Conservation (phyloP, 345 rosid species). For the Excoecaria agallocha region DNA sequence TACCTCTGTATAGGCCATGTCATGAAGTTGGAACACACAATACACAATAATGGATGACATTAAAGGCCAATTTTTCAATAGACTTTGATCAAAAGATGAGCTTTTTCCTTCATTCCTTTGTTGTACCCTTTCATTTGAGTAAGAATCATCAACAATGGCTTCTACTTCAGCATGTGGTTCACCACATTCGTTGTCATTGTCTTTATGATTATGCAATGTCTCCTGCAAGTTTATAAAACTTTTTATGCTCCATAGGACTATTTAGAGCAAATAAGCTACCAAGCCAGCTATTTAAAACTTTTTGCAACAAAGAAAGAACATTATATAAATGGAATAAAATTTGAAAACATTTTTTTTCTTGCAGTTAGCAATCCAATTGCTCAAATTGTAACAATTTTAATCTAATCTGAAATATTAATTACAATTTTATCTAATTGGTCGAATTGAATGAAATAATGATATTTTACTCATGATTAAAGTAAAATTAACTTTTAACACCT, state of each 20-base stretch:
- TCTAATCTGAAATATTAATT: no score
- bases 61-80: conserved; percentile 79
- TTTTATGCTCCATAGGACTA: background rate
- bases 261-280: background rate
- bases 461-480: no score
- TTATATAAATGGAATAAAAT: background rate
- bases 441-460: no score
- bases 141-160: conserved; percentile 2
- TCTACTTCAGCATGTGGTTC: conserved; percentile 21
- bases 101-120: conserved; percentile 2
- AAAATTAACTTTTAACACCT: no score
- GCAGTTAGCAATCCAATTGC: background rate
- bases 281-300: background rate
- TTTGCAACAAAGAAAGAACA: background rate
- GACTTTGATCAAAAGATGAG: conserved; percentile 37
- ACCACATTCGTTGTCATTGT: conserved; percentile 7
- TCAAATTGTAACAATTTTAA: no score
- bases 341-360: background rate
- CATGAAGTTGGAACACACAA: conserved; percentile 81
- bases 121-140: conserved; percentile 1
- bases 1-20: conserved; percentile 97
- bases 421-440: no score
- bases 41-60: conserved; percentile 85
- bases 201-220: conserved; percentile 45
- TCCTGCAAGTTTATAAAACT: conserved; percentile 32